Conservation (phyloP, 441 rosid genomes). For the Pelargonium citronellum region DNA sequence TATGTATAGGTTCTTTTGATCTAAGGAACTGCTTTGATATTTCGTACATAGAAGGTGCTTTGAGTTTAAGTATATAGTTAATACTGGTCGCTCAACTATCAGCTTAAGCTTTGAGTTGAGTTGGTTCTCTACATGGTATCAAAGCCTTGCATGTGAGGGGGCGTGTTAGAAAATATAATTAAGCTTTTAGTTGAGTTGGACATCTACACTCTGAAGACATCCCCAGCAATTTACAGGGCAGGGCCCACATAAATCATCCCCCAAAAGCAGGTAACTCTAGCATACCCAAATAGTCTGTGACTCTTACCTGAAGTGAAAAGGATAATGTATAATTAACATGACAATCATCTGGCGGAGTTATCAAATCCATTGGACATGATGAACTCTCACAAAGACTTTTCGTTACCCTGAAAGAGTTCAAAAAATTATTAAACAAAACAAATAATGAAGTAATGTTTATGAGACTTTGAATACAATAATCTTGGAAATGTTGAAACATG, state of each 20-base stretch:
- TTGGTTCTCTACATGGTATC: too few species aligned
- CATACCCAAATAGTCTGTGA: slow-evolving; percentile 19
- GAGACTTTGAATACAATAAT: slow-evolving; percentile 9
- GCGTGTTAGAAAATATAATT: too few species aligned
- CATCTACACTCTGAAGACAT: neutral
- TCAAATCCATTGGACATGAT: slow-evolving; percentile 83
- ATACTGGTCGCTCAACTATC: too few species aligned
- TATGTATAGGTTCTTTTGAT: neutral
- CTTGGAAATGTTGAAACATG: slow-evolving; percentile 14
- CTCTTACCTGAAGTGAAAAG: slow-evolving; percentile 81
- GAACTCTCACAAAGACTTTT: slow-evolving; percentile 66
- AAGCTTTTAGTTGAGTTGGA: too few species aligned
- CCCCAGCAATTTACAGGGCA: neutral
- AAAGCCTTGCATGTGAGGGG: too few species aligned
- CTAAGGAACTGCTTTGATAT: neutral
- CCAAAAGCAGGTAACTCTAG: neutral
- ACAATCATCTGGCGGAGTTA: slow-evolving; percentile 97
- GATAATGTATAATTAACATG: slow-evolving; percentile 90
- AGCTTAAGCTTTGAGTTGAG: too few species aligned
- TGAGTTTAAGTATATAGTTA: neutral
- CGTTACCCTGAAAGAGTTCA: slow-evolving; percentile 53
- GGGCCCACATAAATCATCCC: neutral
- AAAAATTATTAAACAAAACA: slow-evolving; percentile 1
- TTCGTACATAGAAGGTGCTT: too few species aligned
- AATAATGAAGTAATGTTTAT: neutral